Evolutionary conservation across 345 rosid genomes (phyloP), one percentile per base, ranked within the genome.

Genomic region (Pistacia atlantica): DNA sequence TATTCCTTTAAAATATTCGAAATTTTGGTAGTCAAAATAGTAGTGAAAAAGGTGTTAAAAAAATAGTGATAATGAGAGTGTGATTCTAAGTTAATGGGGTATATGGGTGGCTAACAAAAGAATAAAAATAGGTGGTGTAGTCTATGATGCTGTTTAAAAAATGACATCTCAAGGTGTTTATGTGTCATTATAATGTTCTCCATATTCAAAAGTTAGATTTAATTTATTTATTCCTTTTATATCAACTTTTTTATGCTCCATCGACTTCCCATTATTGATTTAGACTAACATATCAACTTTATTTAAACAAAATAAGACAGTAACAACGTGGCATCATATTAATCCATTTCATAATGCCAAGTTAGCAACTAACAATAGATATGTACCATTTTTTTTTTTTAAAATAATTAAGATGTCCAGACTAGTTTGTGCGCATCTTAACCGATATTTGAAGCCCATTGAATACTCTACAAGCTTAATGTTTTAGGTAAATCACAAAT

Each of bases 131-230:
- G 58, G 20, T 48, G 35, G 18, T n/a, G 35, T 57, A 2, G 38
- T 4, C 58, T 69, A 28, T 28, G 52, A 17, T 51, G 60, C 72
- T 31, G 45, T 58, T 28, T 31, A 28, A 69, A 69, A 48, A 73
- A 25, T 45, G 79, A 73, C 80, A 75, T 59, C 38, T 69, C 83
- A 69, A 71, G 51, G 66, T 75, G 59, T 73, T 72, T 66, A 4
- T 73, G 28, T 17, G 33, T 31, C 49, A 17, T 48, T 10, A 60
- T 35, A 11, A 2, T 62, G 67, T 69, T 42, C 82, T 70, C 55
- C 22, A 46, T 52, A 52, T 35, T 49, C 58, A 42, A 71, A 78
- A 69, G 74, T n/a, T 59, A 49, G 4, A 38, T 4, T 18, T 3
- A 3, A 31, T 31, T 31, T 25, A 73, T 42, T 8, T 73, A 42